Evolutionary conservation across 805 yeast species (phyloP), one percentile per base, ranked within the genome.

Genomic region (Sungouiozyma intestinalis): DNA sequence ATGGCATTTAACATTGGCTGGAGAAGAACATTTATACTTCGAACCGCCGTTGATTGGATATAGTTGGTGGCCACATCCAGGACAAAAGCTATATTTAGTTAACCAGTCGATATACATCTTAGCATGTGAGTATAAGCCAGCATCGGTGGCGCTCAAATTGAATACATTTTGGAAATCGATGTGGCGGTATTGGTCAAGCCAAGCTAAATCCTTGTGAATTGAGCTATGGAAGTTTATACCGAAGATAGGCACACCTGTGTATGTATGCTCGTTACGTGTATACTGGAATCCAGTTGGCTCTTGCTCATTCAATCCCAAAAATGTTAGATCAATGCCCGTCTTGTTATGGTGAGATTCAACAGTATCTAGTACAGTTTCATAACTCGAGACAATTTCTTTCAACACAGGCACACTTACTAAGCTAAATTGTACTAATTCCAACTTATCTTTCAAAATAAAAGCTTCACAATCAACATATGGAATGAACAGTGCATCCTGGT

Each of bases 51-150:
- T 77, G 5, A 79, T 68, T 2, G 85, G 79, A 13, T 76, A 66
- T 14, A 77, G 76, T 34, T 58, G 62, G 0, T 71, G 55, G 0
- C 95, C 97, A 66, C 97, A 90, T 0, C 92, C 90, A 5, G 90
- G 88, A 57, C 97, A 90, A 62, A 72, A 81, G 44, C 70, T 68
- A 54, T 82, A 83, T 40, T 85, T 76, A 41, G 64, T 60, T 38
- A 84, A 67, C 96, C 97, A 90, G 60, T 88, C 95, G 41, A 87
- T 55, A 55, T 78, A 83, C 79, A 83, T 85, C 45, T 81, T 76
- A 0, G 85, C 90, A 55, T 88, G 92, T 2, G 94, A 80, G 48
- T 76, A 80, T 17, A 86, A 57, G 2, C 85, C 76, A 0, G 86
- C 81, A 40, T 81, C 82, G 14, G 43, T 46, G 37, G 60, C 60